Conservation (phyloP, 768 basidiomycete species). For the Neoboletus magnificus region DNA sequence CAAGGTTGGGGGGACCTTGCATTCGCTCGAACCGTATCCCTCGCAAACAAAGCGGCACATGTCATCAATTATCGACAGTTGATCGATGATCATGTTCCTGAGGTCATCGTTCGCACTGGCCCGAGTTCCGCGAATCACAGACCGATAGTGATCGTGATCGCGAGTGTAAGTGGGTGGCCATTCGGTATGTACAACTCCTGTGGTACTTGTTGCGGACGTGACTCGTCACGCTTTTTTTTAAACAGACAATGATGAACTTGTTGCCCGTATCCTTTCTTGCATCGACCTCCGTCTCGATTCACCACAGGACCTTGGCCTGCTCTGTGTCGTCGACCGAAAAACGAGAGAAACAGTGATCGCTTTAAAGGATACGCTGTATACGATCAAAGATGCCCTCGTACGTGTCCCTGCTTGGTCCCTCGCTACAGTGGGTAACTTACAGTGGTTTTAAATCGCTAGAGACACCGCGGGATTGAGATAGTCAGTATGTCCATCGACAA, state of each 20-base stretch:
- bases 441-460: neutral
- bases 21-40: neutral
- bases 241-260: slow-evolving; percentile 10
- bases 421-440: neutral
- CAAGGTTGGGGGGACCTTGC: neutral
- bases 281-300: slow-evolving; percentile 1
- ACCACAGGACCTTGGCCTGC: slow-evolving; percentile 12
- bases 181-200: slow-evolving; percentile 13
- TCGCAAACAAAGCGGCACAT: neutral
- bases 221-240: neutral
- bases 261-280: slow-evolving; percentile 3
- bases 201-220: neutral
- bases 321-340: slow-evolving; percentile 5
- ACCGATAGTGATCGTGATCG: slow-evolving; percentile 6
- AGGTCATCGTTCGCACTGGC: slow-evolving; percentile 1
- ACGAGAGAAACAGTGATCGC: neutral
- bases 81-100: neutral
- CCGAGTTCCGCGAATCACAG: neutral
- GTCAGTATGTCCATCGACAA: neutral
- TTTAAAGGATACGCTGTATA: slow-evolving; percentile 1
- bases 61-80: neutral
- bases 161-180: neutral
- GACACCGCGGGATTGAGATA: slow-evolving; percentile 1
- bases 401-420: neutral
- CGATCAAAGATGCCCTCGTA: slow-evolving; percentile 10